phyloP scores from a whole-genome alignment of 2,329 filamentous ascomycete species.

The Beauveria sp. region DNA sequence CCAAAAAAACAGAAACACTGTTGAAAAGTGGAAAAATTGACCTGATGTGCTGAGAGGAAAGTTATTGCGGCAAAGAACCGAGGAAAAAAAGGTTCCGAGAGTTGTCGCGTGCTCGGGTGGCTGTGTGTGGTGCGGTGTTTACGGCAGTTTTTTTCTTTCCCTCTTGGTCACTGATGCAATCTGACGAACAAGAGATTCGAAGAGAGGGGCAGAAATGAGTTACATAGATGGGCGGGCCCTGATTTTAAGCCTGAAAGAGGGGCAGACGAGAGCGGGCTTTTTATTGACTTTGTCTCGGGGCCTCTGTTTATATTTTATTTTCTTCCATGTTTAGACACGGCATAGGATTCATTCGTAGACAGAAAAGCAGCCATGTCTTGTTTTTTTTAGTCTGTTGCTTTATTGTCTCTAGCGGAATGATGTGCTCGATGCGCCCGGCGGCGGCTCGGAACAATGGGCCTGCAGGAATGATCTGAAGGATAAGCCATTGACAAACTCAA shows the following conservation, averaged over 20 bases:
- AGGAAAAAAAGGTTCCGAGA: background rate
- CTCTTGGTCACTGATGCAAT: background rate
- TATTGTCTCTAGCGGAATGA: background rate
- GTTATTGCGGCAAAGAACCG: background rate
- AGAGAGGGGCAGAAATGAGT: background rate
- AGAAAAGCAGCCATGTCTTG: background rate
- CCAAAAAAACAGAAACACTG: background rate
- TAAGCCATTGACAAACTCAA: background rate
- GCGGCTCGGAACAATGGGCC: background rate
- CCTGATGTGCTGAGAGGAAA: background rate
- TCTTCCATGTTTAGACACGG: background rate
- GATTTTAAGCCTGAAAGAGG: background rate
- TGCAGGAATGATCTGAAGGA: background rate
- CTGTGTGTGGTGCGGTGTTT: slow-evolving; percentile 4
- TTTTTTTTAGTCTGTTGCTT: background rate
- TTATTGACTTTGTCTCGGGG: background rate
- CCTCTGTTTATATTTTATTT: too few relatives aligned
- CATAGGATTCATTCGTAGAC: too few relatives aligned
- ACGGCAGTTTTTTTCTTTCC: background rate
- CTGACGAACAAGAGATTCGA: background rate
- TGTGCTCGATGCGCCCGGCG: background rate
- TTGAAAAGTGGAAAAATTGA: background rate
- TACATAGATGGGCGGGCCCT: background rate
- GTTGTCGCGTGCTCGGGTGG: slow-evolving; percentile 7
- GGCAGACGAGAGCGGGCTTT: background rate